These are phyloP conservation scores for Blastobotrys serpentis DNA, from an alignment of 1,139 yeast species.

Conservation along the genomic window DNA sequence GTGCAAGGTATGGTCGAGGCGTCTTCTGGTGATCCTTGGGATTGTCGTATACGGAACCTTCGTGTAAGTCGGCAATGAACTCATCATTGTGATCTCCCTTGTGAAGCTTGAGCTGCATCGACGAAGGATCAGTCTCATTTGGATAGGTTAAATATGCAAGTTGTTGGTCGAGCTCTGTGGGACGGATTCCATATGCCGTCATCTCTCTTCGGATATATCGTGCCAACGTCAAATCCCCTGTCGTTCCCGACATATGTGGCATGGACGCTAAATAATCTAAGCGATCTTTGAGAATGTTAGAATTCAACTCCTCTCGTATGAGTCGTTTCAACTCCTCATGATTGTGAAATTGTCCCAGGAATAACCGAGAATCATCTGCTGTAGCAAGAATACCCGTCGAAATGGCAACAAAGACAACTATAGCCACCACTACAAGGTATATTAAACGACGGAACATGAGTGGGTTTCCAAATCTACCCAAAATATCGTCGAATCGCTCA, in stretches of 20 bases:
- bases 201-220: conserved; percentile 61
- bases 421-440: conserved; percentile 63
- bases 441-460: conserved; percentile 73
- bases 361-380: conserved; percentile 35
- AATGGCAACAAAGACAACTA: conserved; percentile 56
- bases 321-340: conserved; percentile 50
- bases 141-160: conserved; percentile 63
- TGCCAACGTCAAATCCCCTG: conserved; percentile 74
- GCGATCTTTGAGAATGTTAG: conserved; percentile 62
- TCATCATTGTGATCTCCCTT: conserved; percentile 23
- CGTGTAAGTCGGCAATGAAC: conserved; percentile 36
- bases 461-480: conserved; percentile 78
- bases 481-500: conserved; percentile 52
- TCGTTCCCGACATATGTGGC: conserved; percentile 87
- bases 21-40: conserved; percentile 30
- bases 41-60: conserved; percentile 28
- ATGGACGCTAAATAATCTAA: conserved; percentile 75
- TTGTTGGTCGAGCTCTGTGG: conserved; percentile 50
- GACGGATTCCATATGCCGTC: conserved; percentile 51
- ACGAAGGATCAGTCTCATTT: conserved; percentile 30
- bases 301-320: conserved; percentile 52
- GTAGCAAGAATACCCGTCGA: conserved; percentile 49
- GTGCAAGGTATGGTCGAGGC: conserved; percentile 60
- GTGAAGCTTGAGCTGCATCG: conserved; percentile 28
- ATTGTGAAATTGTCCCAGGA: conserved; percentile 56